Conservation (phyloP, 2,329 filamentous ascomycete genomes). For the Ambrosiella cleistominuta region DNA sequence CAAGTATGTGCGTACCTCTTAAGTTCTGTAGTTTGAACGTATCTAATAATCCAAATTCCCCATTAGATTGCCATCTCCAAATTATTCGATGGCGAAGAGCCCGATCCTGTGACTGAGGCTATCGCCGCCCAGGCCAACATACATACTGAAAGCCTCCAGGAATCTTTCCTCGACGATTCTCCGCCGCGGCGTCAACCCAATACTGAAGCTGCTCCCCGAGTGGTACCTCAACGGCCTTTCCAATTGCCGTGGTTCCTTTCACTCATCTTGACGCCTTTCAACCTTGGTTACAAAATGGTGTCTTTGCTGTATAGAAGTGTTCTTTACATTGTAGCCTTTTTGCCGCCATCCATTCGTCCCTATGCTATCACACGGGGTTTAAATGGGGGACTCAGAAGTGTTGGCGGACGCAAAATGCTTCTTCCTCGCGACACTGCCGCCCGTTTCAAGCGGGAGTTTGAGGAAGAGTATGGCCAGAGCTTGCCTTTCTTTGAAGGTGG, state of each 20-base stretch:
- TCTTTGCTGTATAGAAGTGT: constrained; percentile 54
- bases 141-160: constrained; percentile 58
- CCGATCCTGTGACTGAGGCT: constrained; percentile 65
- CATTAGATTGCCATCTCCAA: constrained; percentile 79
- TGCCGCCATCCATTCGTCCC: constrained; percentile 48
- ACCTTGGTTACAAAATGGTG: constrained; percentile 55
- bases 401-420: constrained; percentile 54
- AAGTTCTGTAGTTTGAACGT: background rate
- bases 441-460: constrained; percentile 80
- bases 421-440: constrained; percentile 76
- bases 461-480: constrained; percentile 68
- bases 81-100: constrained; percentile 90
- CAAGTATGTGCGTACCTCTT: constrained; percentile 36
- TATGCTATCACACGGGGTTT: constrained; percentile 36
- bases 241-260: constrained; percentile 62
- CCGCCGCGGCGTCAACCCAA: constrained; percentile 16
- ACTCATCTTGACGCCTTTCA: constrained; percentile 40
- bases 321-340: constrained; percentile 61
- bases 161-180: constrained; percentile 29
- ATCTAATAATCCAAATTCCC: background rate
- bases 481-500: constrained; percentile 74
- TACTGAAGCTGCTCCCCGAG: constrained; percentile 59
- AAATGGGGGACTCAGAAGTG: constrained; percentile 36
- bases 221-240: constrained; percentile 64
- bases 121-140: constrained; percentile 45